These are phyloP conservation scores for Botrytis fragariae DNA, from an alignment of 2,329 filamentous ascomycete species.

Conservation along the genomic window DNA sequence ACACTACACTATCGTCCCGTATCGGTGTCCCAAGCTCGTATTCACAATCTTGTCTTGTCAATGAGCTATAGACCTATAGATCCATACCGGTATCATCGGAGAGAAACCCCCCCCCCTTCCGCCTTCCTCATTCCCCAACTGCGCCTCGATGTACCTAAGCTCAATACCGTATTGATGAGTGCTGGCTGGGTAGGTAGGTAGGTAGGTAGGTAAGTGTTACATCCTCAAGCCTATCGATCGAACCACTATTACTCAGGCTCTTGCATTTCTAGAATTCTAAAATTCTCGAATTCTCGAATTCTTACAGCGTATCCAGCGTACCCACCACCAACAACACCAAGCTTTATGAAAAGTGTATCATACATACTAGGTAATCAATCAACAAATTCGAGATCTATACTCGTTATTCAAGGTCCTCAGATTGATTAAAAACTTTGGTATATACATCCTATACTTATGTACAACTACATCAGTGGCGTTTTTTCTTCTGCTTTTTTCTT, in stretches of 20 bases:
- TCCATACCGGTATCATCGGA: not conserved
- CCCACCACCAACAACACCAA: not conserved
- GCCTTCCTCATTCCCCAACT: not conserved
- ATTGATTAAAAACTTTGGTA: not conserved
- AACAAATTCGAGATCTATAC: not conserved
- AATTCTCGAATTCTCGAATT: not conserved
- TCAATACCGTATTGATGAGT: not conserved
- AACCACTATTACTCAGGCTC: not conserved
- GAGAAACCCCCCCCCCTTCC: not conserved
- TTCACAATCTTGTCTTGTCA: not conserved
- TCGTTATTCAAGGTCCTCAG: not conserved
- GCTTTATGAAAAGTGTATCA: not conserved
- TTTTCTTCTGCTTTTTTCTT: not conserved
- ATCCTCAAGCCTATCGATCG: not conserved
- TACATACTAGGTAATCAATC: not conserved
- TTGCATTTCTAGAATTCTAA: not conserved
- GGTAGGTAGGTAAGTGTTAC: not conserved
- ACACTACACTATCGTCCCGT: too few species aligned
- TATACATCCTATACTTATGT: not conserved
- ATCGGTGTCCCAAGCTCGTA: not conserved
- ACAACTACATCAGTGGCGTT: slow-evolving; percentile 3
- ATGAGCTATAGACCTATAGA: not conserved
- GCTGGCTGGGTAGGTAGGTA: not conserved
- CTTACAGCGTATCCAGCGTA: not conserved
- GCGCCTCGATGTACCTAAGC: not conserved